Percentiles rank a stretch among this genome's conserved stretches.
These are phyloP conservation scores for Pneumocystis carinii DNA, from an alignment of 1,139 yeast species.

Conservation along the genomic window DNA sequence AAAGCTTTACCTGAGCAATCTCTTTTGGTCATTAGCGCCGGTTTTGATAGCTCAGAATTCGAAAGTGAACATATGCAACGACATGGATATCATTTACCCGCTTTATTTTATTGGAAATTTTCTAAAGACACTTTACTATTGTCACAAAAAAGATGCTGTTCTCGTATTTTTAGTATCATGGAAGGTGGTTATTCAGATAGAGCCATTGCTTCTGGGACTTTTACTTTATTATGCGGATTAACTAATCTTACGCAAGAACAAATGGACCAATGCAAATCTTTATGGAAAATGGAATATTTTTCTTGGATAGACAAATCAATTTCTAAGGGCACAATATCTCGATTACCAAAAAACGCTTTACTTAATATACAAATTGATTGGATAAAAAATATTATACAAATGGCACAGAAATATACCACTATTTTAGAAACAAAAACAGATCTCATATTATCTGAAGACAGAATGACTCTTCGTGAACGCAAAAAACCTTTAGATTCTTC, in stretches of 20 bases:
- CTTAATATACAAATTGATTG: background rate
- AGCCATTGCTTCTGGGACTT: slow-evolving; percentile 66
- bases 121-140: slow-evolving; percentile 57
- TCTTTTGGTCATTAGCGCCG: slow-evolving; percentile 61
- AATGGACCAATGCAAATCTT: background rate
- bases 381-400: background rate
- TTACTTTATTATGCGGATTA: slow-evolving; percentile 35
- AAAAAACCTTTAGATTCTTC: background rate
- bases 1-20: slow-evolving; percentile 35
- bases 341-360: background rate
- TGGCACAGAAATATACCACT: background rate
- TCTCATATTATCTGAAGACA: background rate
- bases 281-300: background rate
- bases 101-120: slow-evolving; percentile 59
- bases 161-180: slow-evolving; percentile 52
- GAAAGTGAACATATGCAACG: slow-evolving; percentile 77
- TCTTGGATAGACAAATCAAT: background rate
- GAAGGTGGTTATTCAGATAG: slow-evolving; percentile 87
- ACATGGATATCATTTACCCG: slow-evolving; percentile 71
- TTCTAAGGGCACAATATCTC: background rate
- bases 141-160: slow-evolving; percentile 45
- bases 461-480: slow-evolving; percentile 9
- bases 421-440: background rate
- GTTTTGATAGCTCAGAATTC: slow-evolving; percentile 78
- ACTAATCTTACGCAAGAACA: background rate